phyloP scores from a whole-genome alignment of 495 filamentous ascomycete species.

The Staphylotrichum tortipilum region DNA sequence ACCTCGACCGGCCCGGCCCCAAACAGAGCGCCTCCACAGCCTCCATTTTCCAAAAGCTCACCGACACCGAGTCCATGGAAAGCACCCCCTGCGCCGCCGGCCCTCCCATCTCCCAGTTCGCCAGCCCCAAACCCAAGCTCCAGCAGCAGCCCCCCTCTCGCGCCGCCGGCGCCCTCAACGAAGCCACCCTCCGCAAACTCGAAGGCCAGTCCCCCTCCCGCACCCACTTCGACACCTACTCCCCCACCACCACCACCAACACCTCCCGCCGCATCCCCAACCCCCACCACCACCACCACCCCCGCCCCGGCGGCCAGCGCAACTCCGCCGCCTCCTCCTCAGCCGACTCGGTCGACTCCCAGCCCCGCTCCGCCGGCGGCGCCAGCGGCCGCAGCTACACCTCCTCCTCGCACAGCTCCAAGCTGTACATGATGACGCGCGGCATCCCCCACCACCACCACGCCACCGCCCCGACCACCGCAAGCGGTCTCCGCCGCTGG shows the following conservation, averaged over 20 bases:
- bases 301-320: conserved; percentile 16
- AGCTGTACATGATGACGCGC: conserved; percentile 10
- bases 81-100: conserved; percentile 7
- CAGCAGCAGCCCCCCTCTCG: not conserved
- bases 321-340: conserved; percentile 27
- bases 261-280: not conserved
- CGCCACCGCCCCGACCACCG: conserved; percentile 13
- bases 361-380: conserved; percentile 18
- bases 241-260: conserved; percentile 4
- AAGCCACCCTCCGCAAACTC: conserved; percentile 29
- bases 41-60: conserved; percentile 19
- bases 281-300: conserved; percentile 7
- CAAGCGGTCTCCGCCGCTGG: conserved; percentile 4
- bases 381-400: conserved; percentile 17
- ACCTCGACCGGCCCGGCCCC: conserved; percentile 15
- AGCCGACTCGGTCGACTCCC: conserved; percentile 27
- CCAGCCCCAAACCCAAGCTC: conserved; percentile 3
- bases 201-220: conserved; percentile 22
- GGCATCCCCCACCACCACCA: not conserved
- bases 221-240: conserved; percentile 15
- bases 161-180: conserved; percentile 12
- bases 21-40: conserved; percentile 21
- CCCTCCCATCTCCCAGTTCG: conserved; percentile 12
- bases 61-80: conserved; percentile 14
- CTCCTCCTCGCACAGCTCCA: conserved; percentile 19